A percentile compares a stretch with the other conserved stretches of the same genome.
phyloP scores from a whole-genome alignment of 2,329 filamentous ascomycete genomes.

The Fusarium abutilonis region DNA sequence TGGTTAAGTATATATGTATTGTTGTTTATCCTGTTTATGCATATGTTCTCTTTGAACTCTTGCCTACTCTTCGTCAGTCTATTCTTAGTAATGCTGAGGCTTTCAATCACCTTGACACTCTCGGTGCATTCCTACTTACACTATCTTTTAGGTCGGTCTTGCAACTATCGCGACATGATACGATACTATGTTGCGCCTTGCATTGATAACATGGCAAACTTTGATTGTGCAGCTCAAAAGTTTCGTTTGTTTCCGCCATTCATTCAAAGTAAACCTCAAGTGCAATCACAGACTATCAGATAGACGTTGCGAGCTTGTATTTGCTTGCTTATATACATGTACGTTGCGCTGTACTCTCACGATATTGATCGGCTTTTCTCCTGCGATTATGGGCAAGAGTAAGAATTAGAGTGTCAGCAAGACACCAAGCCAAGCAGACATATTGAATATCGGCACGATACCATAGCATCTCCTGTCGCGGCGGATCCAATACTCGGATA shows the following conservation, averaged over 20 bases:
- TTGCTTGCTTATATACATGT: no score
- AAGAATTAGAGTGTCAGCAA: neutral
- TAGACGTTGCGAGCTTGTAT: no score
- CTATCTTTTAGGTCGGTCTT: neutral
- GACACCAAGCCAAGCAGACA: neutral
- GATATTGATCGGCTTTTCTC: neutral
- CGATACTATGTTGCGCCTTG: neutral
- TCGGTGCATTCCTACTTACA: no score
- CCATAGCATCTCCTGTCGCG: neutral
- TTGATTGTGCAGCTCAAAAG: neutral
- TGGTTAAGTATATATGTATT: neutral
- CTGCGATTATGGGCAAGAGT: neutral
- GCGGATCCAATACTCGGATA: constrained; percentile 3
- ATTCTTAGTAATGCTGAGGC: no score
- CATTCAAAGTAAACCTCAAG: neutral
- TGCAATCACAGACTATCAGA: neutral
- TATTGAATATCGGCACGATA: neutral
- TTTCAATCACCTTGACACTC: no score
- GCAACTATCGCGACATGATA: neutral
- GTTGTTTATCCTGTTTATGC: neutral
- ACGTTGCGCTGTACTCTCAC: no score
- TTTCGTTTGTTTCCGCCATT: neutral
- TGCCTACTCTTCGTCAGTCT: no score
- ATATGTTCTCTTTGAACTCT: no score
- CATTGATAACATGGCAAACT: neutral